phyloP scores from a whole-genome alignment of 148 eudicot species.

The Rhododendron molle region DNA sequence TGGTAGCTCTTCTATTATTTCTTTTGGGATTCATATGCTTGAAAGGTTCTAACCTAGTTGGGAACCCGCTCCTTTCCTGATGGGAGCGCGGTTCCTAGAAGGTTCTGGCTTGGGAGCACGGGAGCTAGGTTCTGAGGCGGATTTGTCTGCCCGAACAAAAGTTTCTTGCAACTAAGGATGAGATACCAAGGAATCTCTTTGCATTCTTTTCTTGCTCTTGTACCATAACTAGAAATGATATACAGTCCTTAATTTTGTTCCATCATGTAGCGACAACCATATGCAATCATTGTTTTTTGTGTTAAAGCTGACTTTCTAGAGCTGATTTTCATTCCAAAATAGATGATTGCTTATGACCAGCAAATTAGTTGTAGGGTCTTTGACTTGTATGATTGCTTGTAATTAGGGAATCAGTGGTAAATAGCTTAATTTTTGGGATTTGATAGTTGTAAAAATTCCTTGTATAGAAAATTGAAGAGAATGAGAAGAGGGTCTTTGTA shows the following conservation, averaged over 20 bases:
- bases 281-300: background rate
- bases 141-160: background rate
- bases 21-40: background rate
- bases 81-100: background rate
- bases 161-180: background rate
- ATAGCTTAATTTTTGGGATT: background rate
- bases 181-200: background rate
- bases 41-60: background rate
- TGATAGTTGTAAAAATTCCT: no score
- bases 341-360: background rate
- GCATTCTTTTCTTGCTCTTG: background rate
- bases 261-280: background rate
- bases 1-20: background rate
- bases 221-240: background rate
- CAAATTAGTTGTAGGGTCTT: background rate
- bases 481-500: background rate
- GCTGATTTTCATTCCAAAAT: no score
- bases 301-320: no score
- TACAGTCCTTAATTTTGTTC: background rate
- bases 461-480: background rate
- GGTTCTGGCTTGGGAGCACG: background rate
- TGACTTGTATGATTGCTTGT: background rate
- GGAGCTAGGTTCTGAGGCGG: background rate
- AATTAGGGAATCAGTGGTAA: background rate
- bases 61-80: background rate